These are phyloP conservation scores for Leishmania tropica DNA, from an alignment of 208 protist genomes.

Conservation along the genomic window DNA sequence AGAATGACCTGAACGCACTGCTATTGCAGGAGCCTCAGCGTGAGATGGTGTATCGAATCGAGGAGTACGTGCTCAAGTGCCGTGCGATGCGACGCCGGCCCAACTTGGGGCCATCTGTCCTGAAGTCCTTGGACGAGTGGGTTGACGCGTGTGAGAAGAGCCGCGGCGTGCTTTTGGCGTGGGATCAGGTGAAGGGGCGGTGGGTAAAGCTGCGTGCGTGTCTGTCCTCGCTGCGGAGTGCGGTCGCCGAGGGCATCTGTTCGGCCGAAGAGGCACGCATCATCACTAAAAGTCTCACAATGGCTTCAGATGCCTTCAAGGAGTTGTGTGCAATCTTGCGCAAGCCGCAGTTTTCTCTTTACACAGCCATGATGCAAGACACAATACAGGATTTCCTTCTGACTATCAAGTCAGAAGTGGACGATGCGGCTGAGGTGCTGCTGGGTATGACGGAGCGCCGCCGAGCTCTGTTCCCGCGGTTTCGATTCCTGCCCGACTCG, in stretches of 20 bases:
- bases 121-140: conserved; percentile 75
- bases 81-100: conserved; percentile 48
- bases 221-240: conserved; percentile 24
- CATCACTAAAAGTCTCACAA: conserved; percentile 12
- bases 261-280: conserved; percentile 4
- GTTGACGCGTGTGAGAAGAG: conserved; percentile 68
- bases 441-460: conserved; percentile 92
- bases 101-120: conserved; percentile 56
- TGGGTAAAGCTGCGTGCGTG: conserved; percentile 37
- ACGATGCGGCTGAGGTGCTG: conserved; percentile 90
- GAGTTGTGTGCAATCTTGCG: conserved; percentile 45
- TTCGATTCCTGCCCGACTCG: conserved; percentile 92
- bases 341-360: conserved; percentile 88
- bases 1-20: conserved; percentile 14
- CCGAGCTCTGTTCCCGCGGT: conserved; percentile 89
- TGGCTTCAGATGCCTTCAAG: conserved; percentile 30
- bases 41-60: conserved; percentile 41
- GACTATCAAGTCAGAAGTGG: conserved; percentile 83
- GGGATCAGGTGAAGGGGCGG: conserved; percentile 44
- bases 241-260: conserved; percentile 12
- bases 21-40: conserved; percentile 36
- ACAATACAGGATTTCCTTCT: conserved; percentile 91
- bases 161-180: conserved; percentile 51
- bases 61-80: conserved; percentile 61
- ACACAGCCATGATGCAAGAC: conserved; percentile 92